Evolutionary conservation across 108 stramenopile species (phyloP), one percentile per base, ranked within the genome.

Genomic region (Schizochytrium sp.): DNA sequence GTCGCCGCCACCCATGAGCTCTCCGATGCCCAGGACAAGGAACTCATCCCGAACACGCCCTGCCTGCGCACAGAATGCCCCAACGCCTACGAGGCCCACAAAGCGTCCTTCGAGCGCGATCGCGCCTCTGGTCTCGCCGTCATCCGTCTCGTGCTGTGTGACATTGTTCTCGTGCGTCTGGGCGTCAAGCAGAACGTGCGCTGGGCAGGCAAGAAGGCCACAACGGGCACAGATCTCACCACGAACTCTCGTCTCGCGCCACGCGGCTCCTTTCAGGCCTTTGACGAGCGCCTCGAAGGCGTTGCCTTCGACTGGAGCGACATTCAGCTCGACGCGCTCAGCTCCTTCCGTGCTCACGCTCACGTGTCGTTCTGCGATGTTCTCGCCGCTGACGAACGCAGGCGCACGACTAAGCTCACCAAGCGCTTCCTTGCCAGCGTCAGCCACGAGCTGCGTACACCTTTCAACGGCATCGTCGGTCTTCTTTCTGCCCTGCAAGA

Each of bases 361-460:
- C 51, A 47, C 48, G 51, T 53, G 8, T 8, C 48, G 0, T 53
- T 47, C 23, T 83, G 76, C 51, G 45, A 53, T 12, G 76, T 53
- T 8, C 76, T 47, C 28, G 48, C 76, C 8, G 48, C 48, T 2
- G 76, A 83, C 51, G 45, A 83, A 34, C 76, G 76, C 51, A 23
- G 48, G 47, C 72, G 72, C 25, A 69, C 44, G 10, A 51, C 23
- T 29, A 72, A 89, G 34, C 72, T 72, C 34, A 89, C 71, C 19
- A 72, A 51, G 72, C 23, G 41, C 44, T 90, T 90, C 57, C 90
- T 90, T 19, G 90, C 90, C 21, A 63, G 25, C 58, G 72, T 90
- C 18, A 87, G 76, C 90, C 87, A 90, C 90, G 90, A 90, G 87
- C 59, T 88, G 44, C 90, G 90, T 5, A 90, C 90, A n/a, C 90